Percentiles rank a stretch among this genome's conserved stretches.
phyloP scores from a whole-genome alignment of 768 basidiomycete genomes.

The Boletales sp. region DNA sequence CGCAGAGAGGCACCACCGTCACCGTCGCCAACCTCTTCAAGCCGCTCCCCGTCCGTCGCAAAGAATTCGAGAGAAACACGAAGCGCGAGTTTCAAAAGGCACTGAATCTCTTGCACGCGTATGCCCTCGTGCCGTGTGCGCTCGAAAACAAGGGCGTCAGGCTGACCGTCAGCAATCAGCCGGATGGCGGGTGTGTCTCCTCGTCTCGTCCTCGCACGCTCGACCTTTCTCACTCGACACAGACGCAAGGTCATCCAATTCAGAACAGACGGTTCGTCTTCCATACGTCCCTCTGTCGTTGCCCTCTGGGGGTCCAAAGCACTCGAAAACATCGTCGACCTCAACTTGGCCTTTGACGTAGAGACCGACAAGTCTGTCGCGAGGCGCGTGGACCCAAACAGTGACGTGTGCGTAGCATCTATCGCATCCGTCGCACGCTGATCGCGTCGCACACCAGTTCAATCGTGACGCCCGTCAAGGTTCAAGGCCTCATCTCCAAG shows the following conservation, averaged over 20 bases:
- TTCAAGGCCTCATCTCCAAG: conserved; percentile 82
- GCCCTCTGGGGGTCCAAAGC: conserved; percentile 85
- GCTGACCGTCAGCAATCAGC: conserved; percentile 67
- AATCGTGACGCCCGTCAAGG: conserved; percentile 41
- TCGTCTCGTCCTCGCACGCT: neutral
- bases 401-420: conserved; percentile 18
- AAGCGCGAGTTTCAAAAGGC: conserved; percentile 91
- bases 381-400: conserved; percentile 18
- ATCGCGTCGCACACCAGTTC: conserved; percentile 9
- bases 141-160: conserved; percentile 58
- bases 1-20: conserved; percentile 84
- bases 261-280: conserved; percentile 64
- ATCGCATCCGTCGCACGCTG: neutral
- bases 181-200: conserved; percentile 61
- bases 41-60: conserved; percentile 84
- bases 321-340: conserved; percentile 68
- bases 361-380: conserved; percentile 49
- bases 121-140: conserved; percentile 82
- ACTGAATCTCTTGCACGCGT: conserved; percentile 76
- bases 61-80: conserved; percentile 83
- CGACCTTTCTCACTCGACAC: conserved; percentile 2
- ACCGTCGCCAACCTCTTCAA: conserved; percentile 67
- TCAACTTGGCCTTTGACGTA: conserved; percentile 68
- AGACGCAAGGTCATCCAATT: conserved; percentile 69
- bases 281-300: conserved; percentile 59